A percentile compares a stretch with the other conserved stretches of the same genome.
These are phyloP conservation scores for Plasmodium gaboni DNA, from an alignment of 169 alveolate species.

Conservation along the genomic window DNA sequence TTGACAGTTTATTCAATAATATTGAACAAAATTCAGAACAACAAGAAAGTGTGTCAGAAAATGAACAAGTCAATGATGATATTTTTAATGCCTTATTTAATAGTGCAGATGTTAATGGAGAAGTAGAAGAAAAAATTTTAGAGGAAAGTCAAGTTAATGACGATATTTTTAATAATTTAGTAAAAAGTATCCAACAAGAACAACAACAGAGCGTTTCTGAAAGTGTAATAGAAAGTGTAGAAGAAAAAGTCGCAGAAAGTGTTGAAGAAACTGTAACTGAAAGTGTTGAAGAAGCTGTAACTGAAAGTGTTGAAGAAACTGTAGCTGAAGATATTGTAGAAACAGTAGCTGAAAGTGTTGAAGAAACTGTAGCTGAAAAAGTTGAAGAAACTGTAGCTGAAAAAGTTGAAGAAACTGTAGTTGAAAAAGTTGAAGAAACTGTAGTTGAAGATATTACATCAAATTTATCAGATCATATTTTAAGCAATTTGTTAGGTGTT, in stretches of 20 bases:
- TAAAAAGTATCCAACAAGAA: not conserved
- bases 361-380: not conserved
- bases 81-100: not conserved
- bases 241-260: not conserved
- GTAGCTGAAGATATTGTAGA: too few species aligned
- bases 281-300: not conserved
- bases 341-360: not conserved
- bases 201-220: too few species aligned
- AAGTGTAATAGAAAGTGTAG: not conserved
- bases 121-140: constrained; percentile 1
- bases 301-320: not conserved
- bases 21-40: not conserved
- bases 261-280: not conserved
- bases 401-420: not conserved
- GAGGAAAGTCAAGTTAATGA: not conserved
- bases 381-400: constrained; percentile 3
- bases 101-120: constrained; percentile 2
- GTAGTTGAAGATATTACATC: not conserved
- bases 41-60: constrained; percentile 7
- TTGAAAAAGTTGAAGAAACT: not conserved
- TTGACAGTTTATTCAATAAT: not conserved
- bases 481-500: not conserved
- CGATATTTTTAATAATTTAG: not conserved
- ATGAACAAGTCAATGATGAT: not conserved
- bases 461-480: not conserved